Base-by-base conservation (phyloP, 306 rosid species). In the Lupinus albus region DNA sequence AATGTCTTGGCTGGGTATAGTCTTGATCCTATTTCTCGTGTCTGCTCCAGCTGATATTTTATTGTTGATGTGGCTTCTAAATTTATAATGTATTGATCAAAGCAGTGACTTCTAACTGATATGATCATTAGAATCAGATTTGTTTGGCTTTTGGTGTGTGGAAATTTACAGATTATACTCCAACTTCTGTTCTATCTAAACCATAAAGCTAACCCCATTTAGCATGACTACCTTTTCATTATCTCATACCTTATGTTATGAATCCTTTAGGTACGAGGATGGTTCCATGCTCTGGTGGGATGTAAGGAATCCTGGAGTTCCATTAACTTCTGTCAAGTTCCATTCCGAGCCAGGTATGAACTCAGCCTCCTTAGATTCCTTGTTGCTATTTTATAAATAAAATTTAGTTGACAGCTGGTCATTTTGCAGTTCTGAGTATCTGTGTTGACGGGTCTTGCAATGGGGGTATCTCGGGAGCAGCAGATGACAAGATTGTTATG, bases 201-300 rank as follows among this genome's bases (percentile, higher is more conserved):
- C 20, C 13, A 25, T 35, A 13, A 2, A 33, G 8, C 12, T 36
- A 30, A 63, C 48, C 12, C 28, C 14, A 45, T 72, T 70, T 30
- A 13, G 17, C 45, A 44, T 57, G 63, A 52, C 32, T 67, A 3
- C 15, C 41, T 47, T 78, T 47, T 60, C 56, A 77, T 53, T 25
- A 41, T 79, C 47, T 60, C 52, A 77, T 53, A 61, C 56, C 62
- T 32, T 57, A 20, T 47, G 6, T 73, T 66, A 10, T 9, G 42
- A 73, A 53, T 75, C 72, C 46, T 73, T 76, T 73, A 93, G 98
- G 61, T 90, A 86, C 52, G 96, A 91, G 80, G 97, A 93, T 58
- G 98, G 97, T 55, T 84, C 94, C 72, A 89, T 93, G 97, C 96
- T 89, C 72, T 93, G 90, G 97, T 88, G 98, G 98, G 98, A 93